phyloP scores from a whole-genome alignment of 768 basidiomycete genomes.

The Boletus tomentosulus region DNA sequence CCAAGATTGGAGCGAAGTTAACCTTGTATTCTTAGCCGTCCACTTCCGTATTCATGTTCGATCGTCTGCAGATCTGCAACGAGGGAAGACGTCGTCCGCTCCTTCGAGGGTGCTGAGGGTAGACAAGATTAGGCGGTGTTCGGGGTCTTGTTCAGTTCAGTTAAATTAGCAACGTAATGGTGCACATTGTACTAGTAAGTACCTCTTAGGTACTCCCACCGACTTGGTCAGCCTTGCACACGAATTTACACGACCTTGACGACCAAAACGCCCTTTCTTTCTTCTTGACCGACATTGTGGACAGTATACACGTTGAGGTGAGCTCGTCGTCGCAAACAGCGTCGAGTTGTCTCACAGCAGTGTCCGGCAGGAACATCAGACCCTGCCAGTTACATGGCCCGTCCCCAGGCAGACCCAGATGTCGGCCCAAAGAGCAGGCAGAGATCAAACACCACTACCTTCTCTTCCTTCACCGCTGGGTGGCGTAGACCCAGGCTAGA shows the following conservation, averaged over 20 bases:
- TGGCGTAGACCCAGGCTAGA: conserved; percentile 38
- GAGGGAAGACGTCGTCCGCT: conserved; percentile 19
- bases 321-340: conserved; percentile 6
- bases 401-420: conserved; percentile 30
- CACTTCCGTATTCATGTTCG: conserved; percentile 29
- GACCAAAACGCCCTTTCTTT: neutral
- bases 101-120: conserved; percentile 12
- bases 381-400: conserved; percentile 25
- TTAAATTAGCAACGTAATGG: conserved; percentile 22
- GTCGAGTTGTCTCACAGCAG: conserved; percentile 1
- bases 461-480: conserved; percentile 32
- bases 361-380: conserved; percentile 12
- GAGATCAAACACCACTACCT: conserved; percentile 42
- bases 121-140: conserved; percentile 15
- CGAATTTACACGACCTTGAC: conserved; percentile 15
- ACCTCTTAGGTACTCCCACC: neutral
- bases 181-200: conserved; percentile 3
- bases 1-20: conserved; percentile 6
- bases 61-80: conserved; percentile 25
- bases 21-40: conserved; percentile 24
- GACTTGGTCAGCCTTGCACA: conserved; percentile 4
- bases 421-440: conserved; percentile 31
- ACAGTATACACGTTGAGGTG: conserved; percentile 6
- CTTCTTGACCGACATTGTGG: conserved; percentile 8
- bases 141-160: conserved; percentile 13